Evolutionary conservation across 805 yeast species (phyloP), one percentile per base, ranked within the genome.

Genomic region (Dipodascus albidus): DNA sequence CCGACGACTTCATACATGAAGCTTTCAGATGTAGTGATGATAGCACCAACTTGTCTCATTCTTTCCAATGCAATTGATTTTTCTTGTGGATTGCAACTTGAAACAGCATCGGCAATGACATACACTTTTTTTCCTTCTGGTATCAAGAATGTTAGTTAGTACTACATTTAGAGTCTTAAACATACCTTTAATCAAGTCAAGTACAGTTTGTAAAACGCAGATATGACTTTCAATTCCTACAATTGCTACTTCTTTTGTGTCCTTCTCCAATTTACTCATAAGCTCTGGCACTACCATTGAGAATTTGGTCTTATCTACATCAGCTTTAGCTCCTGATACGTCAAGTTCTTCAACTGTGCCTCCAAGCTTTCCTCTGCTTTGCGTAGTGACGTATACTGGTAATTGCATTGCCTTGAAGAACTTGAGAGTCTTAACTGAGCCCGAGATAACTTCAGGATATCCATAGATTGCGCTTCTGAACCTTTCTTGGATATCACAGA

Each of bases 161-260:
- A 42, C 4, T 23, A 17, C 11, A n/a, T 23, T 17, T 19, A 9
- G 15, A 14, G 38, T 4, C 11, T 14, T 15, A 4, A 6, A 47
- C 49, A 47, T 47, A 47, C 55, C 27, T 48, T 48, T 50, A 22
- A 58, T 52, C 44, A 59, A 50, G 50, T 59, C 62, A 17, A 56
- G 53, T n/a, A 56, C 51, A 1, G 62, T 59, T 49, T 59, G 62
- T 19, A 57, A 42, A 20, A 58, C 60, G 47, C 62, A 59, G 19
- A 59, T 55, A 49, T 59, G 62, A 24, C 55, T 44, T 49, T 59
- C 62, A 49, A 59, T 55, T 15, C 62, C 62, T 14, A 57, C 59
- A 21, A 59, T 55, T 9, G 58, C 57, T n/a, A 59, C 59, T 9
- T 57, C 55, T 17, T 38, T 38, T 19, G 51, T 23, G 21, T 48